Evolutionary conservation across 257 asterid species (phyloP).

Genomic region (Craterostigma plantagineum): DNA sequence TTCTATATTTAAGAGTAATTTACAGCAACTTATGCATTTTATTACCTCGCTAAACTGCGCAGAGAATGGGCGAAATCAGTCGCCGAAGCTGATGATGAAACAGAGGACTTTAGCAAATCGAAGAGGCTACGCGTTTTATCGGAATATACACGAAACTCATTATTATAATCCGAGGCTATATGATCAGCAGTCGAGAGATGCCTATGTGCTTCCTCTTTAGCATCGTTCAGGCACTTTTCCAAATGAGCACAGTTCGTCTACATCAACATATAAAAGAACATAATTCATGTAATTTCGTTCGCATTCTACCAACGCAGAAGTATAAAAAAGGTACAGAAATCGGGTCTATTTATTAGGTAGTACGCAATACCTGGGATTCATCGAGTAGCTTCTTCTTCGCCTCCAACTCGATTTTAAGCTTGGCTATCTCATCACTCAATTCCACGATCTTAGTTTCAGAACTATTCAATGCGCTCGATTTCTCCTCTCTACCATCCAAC

Average conservation of each 20-base stretch:
- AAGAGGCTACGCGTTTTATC: conserved; percentile 41
- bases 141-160: no score
- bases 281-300: neutral
- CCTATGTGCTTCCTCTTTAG: conserved; percentile 65
- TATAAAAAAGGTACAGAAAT: neutral
- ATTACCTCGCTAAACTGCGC: conserved; percentile 35
- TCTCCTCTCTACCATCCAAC: no score
- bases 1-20: no score
- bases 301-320: neutral
- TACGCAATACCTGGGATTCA: conserved; percentile 76
- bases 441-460: conserved; percentile 34
- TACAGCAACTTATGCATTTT: no score
- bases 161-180: conserved; percentile 39
- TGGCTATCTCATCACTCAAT: conserved; percentile 40
- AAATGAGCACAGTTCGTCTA: conserved; percentile 73
- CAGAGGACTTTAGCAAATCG: conserved; percentile 39
- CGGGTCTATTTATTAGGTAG: neutral
- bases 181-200: conserved; percentile 56
- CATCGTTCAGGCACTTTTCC: conserved; percentile 60
- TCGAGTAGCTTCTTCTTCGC: conserved; percentile 60
- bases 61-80: conserved; percentile 34
- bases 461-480: no score
- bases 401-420: conserved; percentile 64
- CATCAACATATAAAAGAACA: neutral
- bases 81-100: conserved; percentile 28